Base-by-base conservation (phyloP, 106 monocot species). In the Vanilla planifolia region DNA sequence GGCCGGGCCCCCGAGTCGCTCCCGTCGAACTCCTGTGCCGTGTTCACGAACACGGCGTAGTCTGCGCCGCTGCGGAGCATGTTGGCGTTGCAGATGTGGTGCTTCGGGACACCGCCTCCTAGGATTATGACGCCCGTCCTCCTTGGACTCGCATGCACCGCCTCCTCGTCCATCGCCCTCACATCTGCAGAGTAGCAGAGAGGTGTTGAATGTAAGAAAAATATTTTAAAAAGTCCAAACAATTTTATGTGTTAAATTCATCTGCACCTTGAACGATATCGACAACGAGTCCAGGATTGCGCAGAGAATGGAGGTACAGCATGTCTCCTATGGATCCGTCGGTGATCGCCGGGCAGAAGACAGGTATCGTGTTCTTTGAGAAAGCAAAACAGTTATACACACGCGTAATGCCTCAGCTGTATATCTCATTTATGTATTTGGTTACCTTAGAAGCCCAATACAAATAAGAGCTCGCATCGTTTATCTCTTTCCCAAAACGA, bases 181-280 rank as follows among this genome's bases (percentile, higher is more conserved):
- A 92, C 78, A 71, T 92, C 86, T 92, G 70, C 44, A 59, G n/a
- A 2, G 55, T n/a, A n/a, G n/a, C n/a, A n/a, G n/a, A n/a, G n/a
- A n/a, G n/a, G n/a, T n/a, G n/a, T n/a, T n/a, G n/a, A n/a, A n/a
- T n/a, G n/a, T n/a, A n/a, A n/a, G n/a, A n/a, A n/a, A n/a, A n/a
- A n/a, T n/a, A n/a, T n/a, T n/a, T n/a, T n/a, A n/a, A n/a, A n/a
- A n/a, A n/a, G n/a, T n/a, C n/a, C n/a, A n/a, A n/a, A n/a, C n/a
- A n/a, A n/a, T n/a, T n/a, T n/a, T n/a, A n/a, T n/a, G n/a, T n/a
- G n/a, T n/a, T n/a, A n/a, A n/a, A n/a, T n/a, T n/a, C n/a, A n/a
- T n/a, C n/a, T n/a, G 25, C 76, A 87, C 92, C 87, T 92, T 92
- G 80, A 44, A 87, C 86, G 40, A 87, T 80, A 60, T 92, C 92